Percentiles rank a stretch among this genome's conserved stretches.
phyloP scores from a whole-genome alignment of 306 rosid species.

The Prosopis cineraria region DNA sequence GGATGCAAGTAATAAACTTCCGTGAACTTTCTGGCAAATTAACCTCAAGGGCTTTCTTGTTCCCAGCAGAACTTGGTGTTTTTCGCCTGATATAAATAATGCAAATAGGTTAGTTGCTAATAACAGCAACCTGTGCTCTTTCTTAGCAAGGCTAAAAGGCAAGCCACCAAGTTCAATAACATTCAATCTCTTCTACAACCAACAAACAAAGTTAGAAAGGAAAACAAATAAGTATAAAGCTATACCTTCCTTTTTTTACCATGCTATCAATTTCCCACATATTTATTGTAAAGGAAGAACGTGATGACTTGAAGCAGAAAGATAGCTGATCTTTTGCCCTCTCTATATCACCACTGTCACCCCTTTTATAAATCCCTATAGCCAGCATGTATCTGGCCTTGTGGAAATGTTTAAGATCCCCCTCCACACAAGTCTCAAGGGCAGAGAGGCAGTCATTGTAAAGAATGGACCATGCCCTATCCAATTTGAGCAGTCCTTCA shows the following conservation, averaged over 20 bases:
- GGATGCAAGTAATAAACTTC: constrained; percentile 93
- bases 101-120: constrained; percentile 33
- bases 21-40: constrained; percentile 97
- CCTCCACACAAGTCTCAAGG: constrained; percentile 93
- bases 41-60: constrained; percentile 79
- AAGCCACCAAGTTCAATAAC: constrained; percentile 11
- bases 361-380: constrained; percentile 80
- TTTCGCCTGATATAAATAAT: constrained; percentile 71
- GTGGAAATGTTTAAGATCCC: constrained; percentile 96
- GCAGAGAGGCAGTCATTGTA: constrained; percentile 88
- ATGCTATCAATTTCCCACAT: constrained; percentile 99
- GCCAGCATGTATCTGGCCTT: constrained; percentile 98
- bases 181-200: constrained; percentile 21
- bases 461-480: constrained; percentile 74
- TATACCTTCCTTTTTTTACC: constrained; percentile 90
- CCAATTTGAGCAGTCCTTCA: constrained; percentile 59
- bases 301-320: constrained; percentile 96
- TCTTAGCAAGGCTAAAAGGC: constrained; percentile 9
- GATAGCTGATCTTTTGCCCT: constrained; percentile 95
- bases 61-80: constrained; percentile 77
- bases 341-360: constrained; percentile 70
- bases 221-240: constrained; percentile 20
- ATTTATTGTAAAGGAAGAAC: constrained; percentile 95
- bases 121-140: constrained; percentile 23
- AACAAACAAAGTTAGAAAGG: constrained; percentile 12